Conservation (phyloP, 2,329 filamentous ascomycete species). For the Alternaria ethzedia region DNA sequence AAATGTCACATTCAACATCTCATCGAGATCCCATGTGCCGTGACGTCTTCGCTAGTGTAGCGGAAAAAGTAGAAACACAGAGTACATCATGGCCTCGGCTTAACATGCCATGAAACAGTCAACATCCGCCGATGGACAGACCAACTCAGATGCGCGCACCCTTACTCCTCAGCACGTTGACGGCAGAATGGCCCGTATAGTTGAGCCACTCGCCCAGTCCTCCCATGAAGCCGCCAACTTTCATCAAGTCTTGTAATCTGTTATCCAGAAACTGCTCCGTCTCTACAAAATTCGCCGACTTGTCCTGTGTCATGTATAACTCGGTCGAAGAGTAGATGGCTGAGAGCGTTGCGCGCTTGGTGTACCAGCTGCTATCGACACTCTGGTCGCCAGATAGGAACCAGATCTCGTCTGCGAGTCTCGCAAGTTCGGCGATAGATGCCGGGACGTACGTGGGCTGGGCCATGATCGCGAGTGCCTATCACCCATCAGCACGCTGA, state of each 20-base stretch:
- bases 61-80: background rate
- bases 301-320: conserved; percentile 92
- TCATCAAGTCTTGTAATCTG: conserved; percentile 72
- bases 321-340: conserved; percentile 76
- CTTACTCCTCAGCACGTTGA: conserved; percentile 88
- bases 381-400: conserved; percentile 81
- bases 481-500: conserved; percentile 1
- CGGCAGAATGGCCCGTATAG: conserved; percentile 76
- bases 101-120: background rate
- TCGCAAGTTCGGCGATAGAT: conserved; percentile 78
- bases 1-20: background rate
- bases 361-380: conserved; percentile 90
- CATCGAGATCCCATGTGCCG: conserved; percentile 5
- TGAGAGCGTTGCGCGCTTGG: conserved; percentile 68
- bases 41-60: background rate
- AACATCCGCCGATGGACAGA: background rate
- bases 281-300: conserved; percentile 72
- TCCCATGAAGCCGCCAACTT: conserved; percentile 66
- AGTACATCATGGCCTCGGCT: background rate
- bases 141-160: conserved; percentile 73
- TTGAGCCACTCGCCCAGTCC: conserved; percentile 78
- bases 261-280: conserved; percentile 82
- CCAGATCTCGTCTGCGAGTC: conserved; percentile 90
- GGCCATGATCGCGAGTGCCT: conserved; percentile 91
- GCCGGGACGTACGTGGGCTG: conserved; percentile 77